A percentile compares a stretch with the other conserved stretches of the same genome.
Conservation (phyloP, 495 filamentous ascomycete species). For the Articulospora tetracladia region DNA sequence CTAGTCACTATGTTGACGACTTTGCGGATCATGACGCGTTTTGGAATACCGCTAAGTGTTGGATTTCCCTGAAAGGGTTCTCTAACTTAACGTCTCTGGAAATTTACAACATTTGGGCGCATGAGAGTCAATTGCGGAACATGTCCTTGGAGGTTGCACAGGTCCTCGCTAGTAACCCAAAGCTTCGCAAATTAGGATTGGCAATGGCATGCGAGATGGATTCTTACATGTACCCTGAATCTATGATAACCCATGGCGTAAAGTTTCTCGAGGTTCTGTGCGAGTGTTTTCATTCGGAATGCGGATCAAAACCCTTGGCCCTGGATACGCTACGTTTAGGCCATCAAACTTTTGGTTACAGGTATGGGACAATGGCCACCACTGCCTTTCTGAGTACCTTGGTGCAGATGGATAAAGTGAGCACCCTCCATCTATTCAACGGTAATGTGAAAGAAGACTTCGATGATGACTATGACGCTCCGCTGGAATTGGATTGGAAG, state of each 20-base stretch:
- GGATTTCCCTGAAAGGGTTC: slow-evolving; percentile 6
- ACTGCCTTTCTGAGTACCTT: neutral
- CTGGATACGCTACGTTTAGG: slow-evolving; percentile 4
- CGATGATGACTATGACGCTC: neutral
- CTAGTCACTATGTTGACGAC: neutral
- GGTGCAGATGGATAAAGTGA: neutral
- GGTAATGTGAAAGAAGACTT: neutral
- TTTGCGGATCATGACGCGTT: no score
- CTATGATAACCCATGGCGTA: neutral
- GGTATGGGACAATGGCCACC: neutral
- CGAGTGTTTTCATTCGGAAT: neutral
- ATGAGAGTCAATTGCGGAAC: neutral
- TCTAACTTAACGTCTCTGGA: slow-evolving; percentile 9
- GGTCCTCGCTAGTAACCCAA: no score
- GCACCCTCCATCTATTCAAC: slow-evolving; percentile 1
- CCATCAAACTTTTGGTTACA: neutral
- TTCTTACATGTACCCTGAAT: neutral
- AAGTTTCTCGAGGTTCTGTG: slow-evolving; percentile 8
- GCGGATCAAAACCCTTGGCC: neutral
- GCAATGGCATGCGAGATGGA: neutral
- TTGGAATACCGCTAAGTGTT: neutral
- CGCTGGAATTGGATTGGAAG: neutral
- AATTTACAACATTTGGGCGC: slow-evolving; percentile 3
- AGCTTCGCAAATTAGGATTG: slow-evolving; percentile 6
- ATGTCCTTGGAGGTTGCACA: neutral